Evolutionary conservation across 805 yeast species (phyloP), one percentile per base, ranked within the genome.

Genomic region (Lipomyces chichibuensis): DNA sequence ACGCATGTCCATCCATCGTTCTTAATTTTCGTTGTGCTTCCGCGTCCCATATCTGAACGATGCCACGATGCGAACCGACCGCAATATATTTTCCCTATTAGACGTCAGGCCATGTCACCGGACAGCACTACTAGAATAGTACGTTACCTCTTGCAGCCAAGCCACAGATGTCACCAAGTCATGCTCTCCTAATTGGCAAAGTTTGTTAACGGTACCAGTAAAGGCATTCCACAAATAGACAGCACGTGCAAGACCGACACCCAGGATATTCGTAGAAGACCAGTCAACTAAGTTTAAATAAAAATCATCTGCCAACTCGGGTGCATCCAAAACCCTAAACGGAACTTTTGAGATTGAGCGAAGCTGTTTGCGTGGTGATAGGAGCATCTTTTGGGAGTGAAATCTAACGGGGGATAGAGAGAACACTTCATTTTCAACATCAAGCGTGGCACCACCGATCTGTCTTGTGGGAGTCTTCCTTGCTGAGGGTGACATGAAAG

Each of bases 11-110:
- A 1, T 94, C 84, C 93, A 95, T 90, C 6, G 96, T 88, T 71
- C 99, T 84, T 20, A 94, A 86, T 73, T 97, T 89, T 77, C 90
- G 88, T 63, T 85, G 84, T 54, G 89, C 87, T 13, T 89, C 85
- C 0, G 93, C 96, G 77, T 95, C 98, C 95, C 97, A 95, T 20
- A 95, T 92, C 75, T 93, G 97, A 5, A 95, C 97, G 54, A 88
- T 75, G 0, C 99, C 99, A 43, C 86, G 82, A 65, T 85, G 84
- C 0, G 97, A 92, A 1, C 99, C 99, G 6, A 95, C 87, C 0
- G 99, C 98, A 60, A 95, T 75, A 80, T 95, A 98, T 14, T 97
- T 89, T 20, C 98, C 98, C 64, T 63, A 27, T 7, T 33, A 37
- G 27, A 32, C 9, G 59, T 17, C 23, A 60, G 49, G 25, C 14